phyloP scores from a whole-genome alignment of 768 basidiomycete species.

The Holtermannia corniformis region DNA sequence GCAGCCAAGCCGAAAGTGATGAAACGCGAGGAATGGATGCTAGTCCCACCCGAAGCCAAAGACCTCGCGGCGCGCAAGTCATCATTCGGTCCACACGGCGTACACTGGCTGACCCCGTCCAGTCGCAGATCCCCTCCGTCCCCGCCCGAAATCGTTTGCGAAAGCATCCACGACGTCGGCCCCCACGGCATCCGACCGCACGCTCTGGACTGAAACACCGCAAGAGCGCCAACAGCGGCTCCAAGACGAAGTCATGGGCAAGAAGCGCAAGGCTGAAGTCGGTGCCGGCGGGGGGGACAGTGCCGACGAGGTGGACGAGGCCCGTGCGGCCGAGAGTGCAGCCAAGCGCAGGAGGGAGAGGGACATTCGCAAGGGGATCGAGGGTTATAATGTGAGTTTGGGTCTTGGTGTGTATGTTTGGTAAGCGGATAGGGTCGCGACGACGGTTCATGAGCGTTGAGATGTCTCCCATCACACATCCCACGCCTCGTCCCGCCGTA shows the following conservation, averaged over 20 bases:
- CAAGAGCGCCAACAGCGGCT: constrained; percentile 80
- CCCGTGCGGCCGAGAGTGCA: too few relatives aligned
- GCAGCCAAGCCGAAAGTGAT: constrained; percentile 65
- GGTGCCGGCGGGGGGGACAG: constrained; percentile 38
- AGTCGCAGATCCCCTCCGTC: constrained; percentile 71
- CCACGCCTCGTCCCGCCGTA: neutral
- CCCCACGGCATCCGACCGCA: constrained; percentile 46
- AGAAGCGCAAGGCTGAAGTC: constrained; percentile 60
- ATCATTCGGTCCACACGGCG: neutral
- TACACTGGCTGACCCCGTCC: neutral
- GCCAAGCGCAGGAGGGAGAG: constrained; percentile 58
- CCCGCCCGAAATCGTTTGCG: constrained; percentile 27
- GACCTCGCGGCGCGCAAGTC: constrained; percentile 63
- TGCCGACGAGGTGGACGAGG: constrained; percentile 44
- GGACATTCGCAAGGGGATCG: constrained; percentile 61
- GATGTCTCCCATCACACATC: neutral
- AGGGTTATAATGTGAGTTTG: constrained; percentile 51
- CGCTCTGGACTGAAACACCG: constrained; percentile 96
- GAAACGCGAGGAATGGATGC: constrained; percentile 95
- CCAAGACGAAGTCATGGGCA: constrained; percentile 86
- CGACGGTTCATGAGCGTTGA: too few relatives aligned
- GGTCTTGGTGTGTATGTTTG: too few relatives aligned
- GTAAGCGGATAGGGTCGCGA: too few relatives aligned
- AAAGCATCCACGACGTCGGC: constrained; percentile 14
- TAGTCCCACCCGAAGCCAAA: constrained; percentile 76